Evolutionary conservation across 192 early-diverging fungal species (phyloP).

Genomic region (Podila clonocystis): DNA sequence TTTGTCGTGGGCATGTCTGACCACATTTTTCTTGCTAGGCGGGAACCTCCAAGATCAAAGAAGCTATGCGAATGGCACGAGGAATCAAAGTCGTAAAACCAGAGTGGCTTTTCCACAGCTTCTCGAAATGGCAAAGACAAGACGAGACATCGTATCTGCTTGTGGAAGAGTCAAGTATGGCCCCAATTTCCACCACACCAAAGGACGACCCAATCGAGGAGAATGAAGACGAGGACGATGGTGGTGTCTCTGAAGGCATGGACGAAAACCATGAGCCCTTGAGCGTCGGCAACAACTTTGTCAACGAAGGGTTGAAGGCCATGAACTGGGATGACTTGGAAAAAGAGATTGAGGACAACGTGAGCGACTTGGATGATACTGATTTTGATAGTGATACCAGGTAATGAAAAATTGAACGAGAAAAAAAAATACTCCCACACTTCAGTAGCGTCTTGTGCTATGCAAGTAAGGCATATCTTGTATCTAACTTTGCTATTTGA

Average conservation of each 20-base stretch:
- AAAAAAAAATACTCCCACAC: too few relatives aligned
- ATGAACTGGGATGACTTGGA: conserved; percentile 59
- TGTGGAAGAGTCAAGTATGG: conserved; percentile 16
- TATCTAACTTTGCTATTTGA: too few relatives aligned
- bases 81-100: conserved; percentile 61
- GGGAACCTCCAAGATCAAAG: conserved; percentile 80
- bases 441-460: background rate
- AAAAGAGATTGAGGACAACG: conserved; percentile 63
- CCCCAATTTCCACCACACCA: conserved; percentile 20
- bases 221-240: conserved; percentile 57
- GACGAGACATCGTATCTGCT: conserved; percentile 73
- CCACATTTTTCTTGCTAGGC: conserved; percentile 47
- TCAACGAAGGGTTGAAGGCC: conserved; percentile 31
- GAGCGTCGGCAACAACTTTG: background rate
- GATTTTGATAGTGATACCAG: conserved; percentile 59
- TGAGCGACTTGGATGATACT: conserved; percentile 66
- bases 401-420: conserved; percentile 28
- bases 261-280: conserved; percentile 29
- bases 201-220: conserved; percentile 60
- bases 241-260: conserved; percentile 57
- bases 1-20: background rate
- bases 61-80: conserved; percentile 59
- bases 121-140: conserved; percentile 73
- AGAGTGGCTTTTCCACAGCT: conserved; percentile 80
- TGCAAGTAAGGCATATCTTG: too few relatives aligned